Evolutionary conservation across 495 filamentous ascomycete species (phyloP).

Genomic region (Penicillium mononematosum): DNA sequence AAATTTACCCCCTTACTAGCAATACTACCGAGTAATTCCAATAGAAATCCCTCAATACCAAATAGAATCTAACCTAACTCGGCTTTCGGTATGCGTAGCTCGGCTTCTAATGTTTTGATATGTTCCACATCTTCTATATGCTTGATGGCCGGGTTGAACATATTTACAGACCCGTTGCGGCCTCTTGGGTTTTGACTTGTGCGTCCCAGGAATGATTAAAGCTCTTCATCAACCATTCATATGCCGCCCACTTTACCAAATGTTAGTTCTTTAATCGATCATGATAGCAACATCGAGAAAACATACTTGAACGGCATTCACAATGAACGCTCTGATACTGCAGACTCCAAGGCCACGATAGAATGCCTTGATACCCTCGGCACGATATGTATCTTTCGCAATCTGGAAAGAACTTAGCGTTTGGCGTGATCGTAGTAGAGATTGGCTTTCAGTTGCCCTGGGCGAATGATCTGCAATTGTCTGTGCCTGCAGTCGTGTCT

Average conservation of each 20-base stretch:
- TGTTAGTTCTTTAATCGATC: constrained; percentile 8
- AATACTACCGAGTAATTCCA: constrained; percentile 27
- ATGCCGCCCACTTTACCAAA: constrained; percentile 68
- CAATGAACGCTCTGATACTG: constrained; percentile 78
- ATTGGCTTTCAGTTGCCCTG: constrained; percentile 29
- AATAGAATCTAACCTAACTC: constrained; percentile 29
- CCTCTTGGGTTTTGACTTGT: constrained; percentile 6
- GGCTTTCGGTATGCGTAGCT: constrained; percentile 24
- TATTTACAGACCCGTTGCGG: constrained; percentile 8
- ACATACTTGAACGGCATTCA: constrained; percentile 65
- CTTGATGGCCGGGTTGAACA: background rate
- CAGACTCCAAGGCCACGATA: constrained; percentile 77
- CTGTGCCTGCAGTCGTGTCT: constrained; percentile 80
- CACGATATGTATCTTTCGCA: constrained; percentile 59
- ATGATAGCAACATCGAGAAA: background rate
- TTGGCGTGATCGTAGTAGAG: constrained; percentile 18
- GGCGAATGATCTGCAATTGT: constrained; percentile 28
- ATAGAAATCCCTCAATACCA: constrained; percentile 38
- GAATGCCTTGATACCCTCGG: constrained; percentile 66
- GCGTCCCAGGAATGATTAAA: constrained; percentile 23
- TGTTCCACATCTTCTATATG: constrained; percentile 7
- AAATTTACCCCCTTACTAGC: constrained; percentile 35
- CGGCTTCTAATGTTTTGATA: constrained; percentile 5
- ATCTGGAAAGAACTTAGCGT: constrained; percentile 58
- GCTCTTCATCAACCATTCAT: constrained; percentile 74